Conservation (phyloP, 1,284 basidiomycete species). For the Thelephora terrestris region DNA sequence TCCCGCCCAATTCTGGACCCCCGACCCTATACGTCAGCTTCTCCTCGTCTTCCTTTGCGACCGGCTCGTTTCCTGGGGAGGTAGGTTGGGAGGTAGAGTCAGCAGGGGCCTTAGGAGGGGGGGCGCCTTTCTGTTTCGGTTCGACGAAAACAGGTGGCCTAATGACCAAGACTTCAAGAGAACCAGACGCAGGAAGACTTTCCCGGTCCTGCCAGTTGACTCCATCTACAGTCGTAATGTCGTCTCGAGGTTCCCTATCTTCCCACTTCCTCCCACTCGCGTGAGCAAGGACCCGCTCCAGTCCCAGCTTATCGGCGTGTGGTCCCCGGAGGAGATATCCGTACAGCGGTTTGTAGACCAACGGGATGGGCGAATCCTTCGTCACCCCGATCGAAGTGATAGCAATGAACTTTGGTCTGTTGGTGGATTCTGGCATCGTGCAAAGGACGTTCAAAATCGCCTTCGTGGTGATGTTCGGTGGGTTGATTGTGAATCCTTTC, state of each 20-base stretch:
- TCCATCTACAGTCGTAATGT: slow-evolving; percentile 36
- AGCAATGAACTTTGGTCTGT: slow-evolving; percentile 39
- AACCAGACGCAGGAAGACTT: neutral
- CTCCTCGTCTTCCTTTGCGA: slow-evolving; percentile 27
- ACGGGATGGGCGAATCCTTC: slow-evolving; percentile 33
- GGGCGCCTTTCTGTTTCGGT: slow-evolving; percentile 19
- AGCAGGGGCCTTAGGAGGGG: slow-evolving; percentile 44
- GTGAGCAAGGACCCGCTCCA: slow-evolving; percentile 38
- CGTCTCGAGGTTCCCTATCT: slow-evolving; percentile 26
- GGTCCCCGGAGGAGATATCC: slow-evolving; percentile 28
- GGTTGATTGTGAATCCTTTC: slow-evolving; percentile 33
- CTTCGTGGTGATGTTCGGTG: slow-evolving; percentile 40
- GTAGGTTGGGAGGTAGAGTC: neutral
- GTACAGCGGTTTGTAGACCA: slow-evolving; percentile 37
- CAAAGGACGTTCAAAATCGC: slow-evolving; percentile 37
- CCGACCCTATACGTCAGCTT: slow-evolving; percentile 27
- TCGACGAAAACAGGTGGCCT: slow-evolving; percentile 29
- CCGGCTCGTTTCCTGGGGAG: slow-evolving; percentile 44
- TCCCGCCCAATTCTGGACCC: slow-evolving; percentile 23
- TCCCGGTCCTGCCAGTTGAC: slow-evolving; percentile 16
- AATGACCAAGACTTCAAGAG: too few relatives aligned
- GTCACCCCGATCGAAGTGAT: slow-evolving; percentile 46
- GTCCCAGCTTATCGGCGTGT: slow-evolving; percentile 48
- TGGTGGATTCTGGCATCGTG: slow-evolving; percentile 27
- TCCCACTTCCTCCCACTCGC: slow-evolving; percentile 37